Conservation (phyloP, 768 basidiomycete species). For the Termitomyces sp. region DNA sequence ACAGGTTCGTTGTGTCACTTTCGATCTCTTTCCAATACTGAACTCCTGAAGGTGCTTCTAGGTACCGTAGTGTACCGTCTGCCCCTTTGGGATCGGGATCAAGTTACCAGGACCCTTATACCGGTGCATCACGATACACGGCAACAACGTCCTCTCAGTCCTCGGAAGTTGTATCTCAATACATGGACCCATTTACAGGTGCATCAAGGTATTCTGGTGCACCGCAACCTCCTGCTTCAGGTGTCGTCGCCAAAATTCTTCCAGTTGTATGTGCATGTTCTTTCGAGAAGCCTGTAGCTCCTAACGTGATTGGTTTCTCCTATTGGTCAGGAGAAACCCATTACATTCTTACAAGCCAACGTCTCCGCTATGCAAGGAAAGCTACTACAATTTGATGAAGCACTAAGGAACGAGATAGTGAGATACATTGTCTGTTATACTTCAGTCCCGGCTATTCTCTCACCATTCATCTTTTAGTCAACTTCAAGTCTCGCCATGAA, state of each 20-base stretch:
- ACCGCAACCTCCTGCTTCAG: constrained; percentile 27
- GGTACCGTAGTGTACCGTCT: constrained; percentile 47
- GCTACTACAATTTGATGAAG: constrained; percentile 69
- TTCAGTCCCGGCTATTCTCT: neutral
- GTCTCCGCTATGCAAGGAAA: constrained; percentile 77
- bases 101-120: constrained; percentile 62
- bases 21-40: constrained; percentile 3
- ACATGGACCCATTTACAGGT: constrained; percentile 67
- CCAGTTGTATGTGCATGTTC: constrained; percentile 38
- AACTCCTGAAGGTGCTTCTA: constrained; percentile 45
- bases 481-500: constrained; percentile 68
- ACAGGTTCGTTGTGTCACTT: constrained; percentile 51
- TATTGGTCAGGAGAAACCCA: constrained; percentile 50
- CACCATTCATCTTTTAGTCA: constrained; percentile 36
- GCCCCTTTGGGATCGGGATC: constrained; percentile 26
- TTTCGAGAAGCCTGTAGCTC: neutral
- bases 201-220: constrained; percentile 55
- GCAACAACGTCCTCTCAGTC: constrained; percentile 30
- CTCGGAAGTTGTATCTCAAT: constrained; percentile 25
- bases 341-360: constrained; percentile 83
- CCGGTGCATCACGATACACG: constrained; percentile 62
- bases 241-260: constrained; percentile 35
- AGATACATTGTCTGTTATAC: constrained; percentile 17
- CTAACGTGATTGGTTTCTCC: neutral
- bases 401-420: constrained; percentile 64